phyloP scores from a whole-genome alignment of 2,329 filamentous ascomycete genomes.

The Cladophialophora yegresii region DNA sequence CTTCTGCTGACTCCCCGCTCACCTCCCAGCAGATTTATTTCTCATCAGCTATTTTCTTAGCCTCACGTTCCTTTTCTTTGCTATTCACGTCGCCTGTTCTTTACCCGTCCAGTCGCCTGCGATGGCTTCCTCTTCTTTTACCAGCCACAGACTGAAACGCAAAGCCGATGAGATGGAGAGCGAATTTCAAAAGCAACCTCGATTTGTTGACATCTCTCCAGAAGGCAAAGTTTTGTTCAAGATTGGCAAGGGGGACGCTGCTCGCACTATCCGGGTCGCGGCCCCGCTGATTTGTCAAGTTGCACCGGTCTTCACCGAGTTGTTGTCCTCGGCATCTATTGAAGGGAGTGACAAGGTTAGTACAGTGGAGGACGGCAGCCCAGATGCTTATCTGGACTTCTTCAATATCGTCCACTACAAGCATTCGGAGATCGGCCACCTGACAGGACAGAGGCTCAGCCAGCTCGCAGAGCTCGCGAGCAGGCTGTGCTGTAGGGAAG shows the following conservation, averaged over 20 bases:
- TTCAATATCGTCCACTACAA: slow-evolving; percentile 1
- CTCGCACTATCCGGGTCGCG: background rate
- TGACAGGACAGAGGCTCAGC: background rate
- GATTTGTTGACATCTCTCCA: background rate
- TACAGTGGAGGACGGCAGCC: background rate
- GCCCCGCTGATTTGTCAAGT: background rate
- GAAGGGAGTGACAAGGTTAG: background rate
- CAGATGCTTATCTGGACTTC: background rate
- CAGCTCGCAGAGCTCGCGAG: background rate
- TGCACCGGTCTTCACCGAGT: background rate
- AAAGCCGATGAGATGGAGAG: background rate
- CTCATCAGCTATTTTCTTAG: background rate
- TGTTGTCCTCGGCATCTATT: background rate
- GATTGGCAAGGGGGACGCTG: background rate
- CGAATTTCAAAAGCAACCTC: background rate
- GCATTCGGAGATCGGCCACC: background rate
- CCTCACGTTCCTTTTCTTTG: background rate
- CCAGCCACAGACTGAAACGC: background rate
- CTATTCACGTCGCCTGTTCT: background rate
- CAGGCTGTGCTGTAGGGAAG: background rate
- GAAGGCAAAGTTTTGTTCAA: background rate
- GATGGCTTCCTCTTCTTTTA: background rate
- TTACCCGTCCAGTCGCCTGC: background rate
- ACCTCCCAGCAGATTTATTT: background rate
- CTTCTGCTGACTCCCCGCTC: background rate